Evolutionary conservation across 306 rosid species (phyloP).

Genomic region (Ceratonia siliqua): DNA sequence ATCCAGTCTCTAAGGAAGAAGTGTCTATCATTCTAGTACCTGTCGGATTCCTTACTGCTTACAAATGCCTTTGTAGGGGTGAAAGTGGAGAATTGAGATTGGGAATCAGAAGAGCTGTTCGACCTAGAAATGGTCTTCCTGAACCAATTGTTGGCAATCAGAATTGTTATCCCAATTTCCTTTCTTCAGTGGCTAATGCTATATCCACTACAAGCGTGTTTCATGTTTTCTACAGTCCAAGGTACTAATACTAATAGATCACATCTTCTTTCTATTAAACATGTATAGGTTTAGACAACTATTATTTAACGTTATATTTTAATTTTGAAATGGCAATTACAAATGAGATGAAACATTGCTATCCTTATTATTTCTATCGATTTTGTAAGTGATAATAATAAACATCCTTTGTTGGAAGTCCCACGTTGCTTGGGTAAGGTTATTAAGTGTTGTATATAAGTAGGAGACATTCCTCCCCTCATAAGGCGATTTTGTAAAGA

Average conservation of each 20-base stretch:
- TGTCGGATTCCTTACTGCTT: constrained; percentile 25
- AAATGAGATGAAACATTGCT: background rate
- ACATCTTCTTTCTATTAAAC: constrained; percentile 12
- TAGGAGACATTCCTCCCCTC: no score
- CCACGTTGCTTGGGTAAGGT: no score
- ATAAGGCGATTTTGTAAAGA: no score
- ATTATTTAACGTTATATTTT: constrained; percentile 15
- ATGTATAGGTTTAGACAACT: background rate
- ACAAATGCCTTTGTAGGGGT: constrained; percentile 64
- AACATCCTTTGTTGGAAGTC: no score
- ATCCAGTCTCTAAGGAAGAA: constrained; percentile 3
- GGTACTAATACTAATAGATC: constrained; percentile 49
- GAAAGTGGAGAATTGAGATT: constrained; percentile 88
- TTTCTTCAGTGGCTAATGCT: constrained; percentile 81
- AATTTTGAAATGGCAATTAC: constrained; percentile 2
- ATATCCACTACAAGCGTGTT: constrained; percentile 77
- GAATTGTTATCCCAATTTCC: constrained; percentile 63
- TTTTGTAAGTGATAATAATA: constrained; percentile 2
- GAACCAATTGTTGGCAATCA: constrained; percentile 71
- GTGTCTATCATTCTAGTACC: background rate
- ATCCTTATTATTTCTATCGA: background rate
- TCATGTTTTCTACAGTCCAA: constrained; percentile 94
- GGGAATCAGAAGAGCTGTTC: constrained; percentile 90
- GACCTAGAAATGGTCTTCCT: constrained; percentile 90
- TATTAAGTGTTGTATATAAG: no score